Base-by-base conservation (phyloP, 331 rosid genomes). In the Malus hybrid region DNA sequence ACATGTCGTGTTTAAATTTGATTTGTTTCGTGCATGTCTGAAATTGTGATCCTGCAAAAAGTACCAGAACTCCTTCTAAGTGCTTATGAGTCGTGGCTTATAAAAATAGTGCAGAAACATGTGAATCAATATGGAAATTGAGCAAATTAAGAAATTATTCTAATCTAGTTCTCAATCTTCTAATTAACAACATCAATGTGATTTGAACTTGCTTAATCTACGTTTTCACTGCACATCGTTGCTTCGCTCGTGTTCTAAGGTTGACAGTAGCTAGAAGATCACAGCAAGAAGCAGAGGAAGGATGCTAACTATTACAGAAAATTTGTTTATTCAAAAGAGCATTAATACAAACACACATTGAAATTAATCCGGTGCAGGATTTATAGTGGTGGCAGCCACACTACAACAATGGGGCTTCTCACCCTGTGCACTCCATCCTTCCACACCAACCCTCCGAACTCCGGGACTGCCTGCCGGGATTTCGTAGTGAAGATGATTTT, bases 381-480 rank as follows among this genome's bases (percentile, higher is more conserved):
- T 88, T 86, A 86, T 11, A 82, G 20, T n/a, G 89, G 85, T 46
- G 88, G 67, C n/a, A 74, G 39, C 88, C 92, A 89, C 34, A 90
- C 82, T 61, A 93, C 61, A 9, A 80, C 89, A 70, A 93, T 83
- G 1, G 98, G 94, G 78, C 97, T 91, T 78, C 98, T 91, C 61
- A 93, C 98, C 79, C 71, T 87, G 68, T 93, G 97, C 44, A 71
- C 81, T 67, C 94, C 96, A 84, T 88, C 97, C 71, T 93, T 93
- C 98, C 96, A 94, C 4, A 92, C 80, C 77, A 94, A 78, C 52
- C 96, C 93, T 63, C 99, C 99, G 73, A 86, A 94, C 77, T 92
- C 99, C 34, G 97, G 99, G 63, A 15, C 81, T 1, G 81, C 30
- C 71, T 80, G 92, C 77, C 68, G 69, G 26, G 87, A 63, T 28